phyloP scores from a whole-genome alignment of 371 early-diverging fungal species.

The Hamiltosporidium tvaerminnensis region DNA sequence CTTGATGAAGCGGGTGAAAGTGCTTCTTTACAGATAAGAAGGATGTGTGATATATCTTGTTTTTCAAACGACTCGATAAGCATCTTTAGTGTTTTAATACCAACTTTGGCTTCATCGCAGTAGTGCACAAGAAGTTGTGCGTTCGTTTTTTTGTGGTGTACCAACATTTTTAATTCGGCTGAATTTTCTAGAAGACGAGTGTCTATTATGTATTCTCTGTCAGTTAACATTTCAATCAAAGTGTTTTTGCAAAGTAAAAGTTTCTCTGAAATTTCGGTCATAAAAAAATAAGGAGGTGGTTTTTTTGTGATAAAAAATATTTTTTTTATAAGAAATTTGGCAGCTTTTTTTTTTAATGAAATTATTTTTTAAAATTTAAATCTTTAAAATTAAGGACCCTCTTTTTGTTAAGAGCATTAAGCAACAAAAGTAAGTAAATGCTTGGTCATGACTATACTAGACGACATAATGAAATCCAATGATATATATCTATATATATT shows the following conservation, averaged over 20 bases:
- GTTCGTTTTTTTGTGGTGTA: conserved; percentile 2
- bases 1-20: conserved; percentile 33
- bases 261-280: conserved; percentile 26
- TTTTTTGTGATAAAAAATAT: too few species aligned
- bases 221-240: conserved; percentile 43
- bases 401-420: too few species aligned
- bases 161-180: neutral
- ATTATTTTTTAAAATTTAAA: too few species aligned
- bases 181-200: conserved; percentile 25
- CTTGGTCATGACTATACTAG: too few species aligned
- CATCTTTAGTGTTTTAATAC: conserved; percentile 39
- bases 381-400: too few species aligned
- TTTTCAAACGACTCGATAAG: conserved; percentile 28
- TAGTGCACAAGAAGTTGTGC: conserved; percentile 42
- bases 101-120: conserved; percentile 42
- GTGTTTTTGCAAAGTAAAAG: conserved; percentile 47
- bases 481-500: too few species aligned
- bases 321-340: too few species aligned
- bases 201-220: conserved; percentile 35
- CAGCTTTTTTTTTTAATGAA: too few species aligned
- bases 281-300: too few species aligned
- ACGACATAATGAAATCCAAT: too few species aligned
- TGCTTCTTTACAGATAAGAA: conserved; percentile 36
- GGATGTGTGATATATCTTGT: conserved; percentile 37
- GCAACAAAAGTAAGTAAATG: too few species aligned